These are phyloP conservation scores for Magnaporthales sp. DNA, from an alignment of 2,329 filamentous ascomycete genomes.

Conservation along the genomic window DNA sequence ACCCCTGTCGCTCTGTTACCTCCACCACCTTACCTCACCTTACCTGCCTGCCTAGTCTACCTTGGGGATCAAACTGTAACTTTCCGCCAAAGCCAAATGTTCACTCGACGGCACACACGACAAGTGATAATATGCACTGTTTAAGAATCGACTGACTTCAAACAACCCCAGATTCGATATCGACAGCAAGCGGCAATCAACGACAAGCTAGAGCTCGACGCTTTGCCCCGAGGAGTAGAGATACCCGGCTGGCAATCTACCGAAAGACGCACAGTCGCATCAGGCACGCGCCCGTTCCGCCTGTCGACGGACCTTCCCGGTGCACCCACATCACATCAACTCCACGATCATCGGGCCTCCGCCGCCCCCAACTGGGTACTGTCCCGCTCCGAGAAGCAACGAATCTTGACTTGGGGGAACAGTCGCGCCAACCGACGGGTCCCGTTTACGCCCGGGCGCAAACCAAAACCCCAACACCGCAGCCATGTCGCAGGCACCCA, in stretches of 20 bases:
- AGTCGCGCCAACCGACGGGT: not conserved
- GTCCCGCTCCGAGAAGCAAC: not conserved
- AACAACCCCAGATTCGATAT: not conserved
- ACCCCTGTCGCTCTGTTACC: not conserved
- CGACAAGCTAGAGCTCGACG: not conserved
- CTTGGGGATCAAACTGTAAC: not conserved
- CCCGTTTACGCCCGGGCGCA: not conserved
- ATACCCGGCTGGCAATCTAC: not conserved
- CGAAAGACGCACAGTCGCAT: not conserved
- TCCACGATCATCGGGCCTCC: not conserved
- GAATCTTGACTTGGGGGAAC: not conserved
- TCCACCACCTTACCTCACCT: not conserved
- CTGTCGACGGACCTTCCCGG: not conserved
- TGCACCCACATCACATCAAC: not conserved
- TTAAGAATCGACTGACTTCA: not conserved
- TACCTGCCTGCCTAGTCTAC: too few relatives aligned
- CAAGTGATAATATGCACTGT: not conserved
- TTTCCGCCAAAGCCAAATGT: not conserved
- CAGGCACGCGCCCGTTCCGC: not conserved
- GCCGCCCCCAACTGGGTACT: not conserved
- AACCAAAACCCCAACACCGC: conserved; percentile 1
- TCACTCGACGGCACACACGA: not conserved
- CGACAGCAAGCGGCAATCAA: not conserved
- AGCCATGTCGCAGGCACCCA: conserved; percentile 75
- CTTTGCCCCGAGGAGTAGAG: not conserved